Percentiles rank a stretch among this genome's conserved stretches.
Evolutionary conservation across 1,139 yeast genomes (phyloP).

Genomic region (Yamadazyma kanchanaburiensis): DNA sequence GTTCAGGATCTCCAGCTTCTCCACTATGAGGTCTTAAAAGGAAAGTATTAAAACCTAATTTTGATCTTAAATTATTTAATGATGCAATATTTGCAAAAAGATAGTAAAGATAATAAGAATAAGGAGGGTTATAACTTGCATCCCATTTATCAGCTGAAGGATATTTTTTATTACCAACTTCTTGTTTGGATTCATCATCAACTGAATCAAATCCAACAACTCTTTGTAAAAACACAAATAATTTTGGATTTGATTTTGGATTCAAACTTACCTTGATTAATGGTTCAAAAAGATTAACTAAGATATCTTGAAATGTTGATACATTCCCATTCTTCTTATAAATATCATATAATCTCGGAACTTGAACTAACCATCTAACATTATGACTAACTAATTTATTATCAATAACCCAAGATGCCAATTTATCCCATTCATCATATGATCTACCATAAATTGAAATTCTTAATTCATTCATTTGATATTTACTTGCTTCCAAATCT

Average conservation of each 20-base stretch:
- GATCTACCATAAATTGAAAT: slow-evolving; percentile 92
- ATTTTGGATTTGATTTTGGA: slow-evolving; percentile 84
- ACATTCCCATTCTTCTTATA: slow-evolving; percentile 79
- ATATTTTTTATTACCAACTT: slow-evolving; percentile 73
- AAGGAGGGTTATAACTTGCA: slow-evolving; percentile 83
- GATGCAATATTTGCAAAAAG: slow-evolving; percentile 82
- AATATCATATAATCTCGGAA: slow-evolving; percentile 88
- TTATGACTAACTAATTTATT: slow-evolving; percentile 89
- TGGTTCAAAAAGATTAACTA: slow-evolving; percentile 82
- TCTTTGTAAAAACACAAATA: slow-evolving; percentile 82
- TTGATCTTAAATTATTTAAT: slow-evolving; percentile 76
- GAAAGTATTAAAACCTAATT: slow-evolving; percentile 78
- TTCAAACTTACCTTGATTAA: slow-evolving; percentile 84
- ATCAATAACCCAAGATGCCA: slow-evolving; percentile 94
- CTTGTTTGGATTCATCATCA: slow-evolving; percentile 94
- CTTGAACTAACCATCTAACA: slow-evolving; percentile 95
- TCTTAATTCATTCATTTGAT: slow-evolving; percentile 95
- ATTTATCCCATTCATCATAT: slow-evolving; percentile 88
- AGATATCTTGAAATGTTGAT: slow-evolving; percentile 67
- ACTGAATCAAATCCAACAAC: slow-evolving; percentile 98
- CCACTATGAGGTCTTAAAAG: slow-evolving; percentile 97
- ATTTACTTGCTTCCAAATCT: slow-evolving; percentile 90
- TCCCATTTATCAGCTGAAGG: slow-evolving; percentile 87
- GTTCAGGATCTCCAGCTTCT: slow-evolving; percentile 99
- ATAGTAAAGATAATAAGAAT: slow-evolving; percentile 89